Evolutionary conservation across 495 filamentous ascomycete species (phyloP), one percentile per base, ranked within the genome.

Genomic region (Durotheca rogersii): DNA sequence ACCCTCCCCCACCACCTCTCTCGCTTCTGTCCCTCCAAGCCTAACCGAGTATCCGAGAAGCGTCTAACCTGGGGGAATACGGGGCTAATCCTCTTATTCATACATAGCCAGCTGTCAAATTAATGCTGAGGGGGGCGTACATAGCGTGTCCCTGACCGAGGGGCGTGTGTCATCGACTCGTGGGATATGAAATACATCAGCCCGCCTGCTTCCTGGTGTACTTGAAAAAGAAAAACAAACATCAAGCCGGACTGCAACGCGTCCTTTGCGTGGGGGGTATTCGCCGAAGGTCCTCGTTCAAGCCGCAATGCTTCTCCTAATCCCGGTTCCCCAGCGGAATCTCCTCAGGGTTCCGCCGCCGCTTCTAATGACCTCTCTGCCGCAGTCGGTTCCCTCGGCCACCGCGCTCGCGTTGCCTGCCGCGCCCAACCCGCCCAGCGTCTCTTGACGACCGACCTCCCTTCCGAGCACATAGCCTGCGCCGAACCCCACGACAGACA

Each of bases 401-500:
- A 46, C 45, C 0, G 67, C 66, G 7, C 74, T 67, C 3, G 67
- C 72, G 7, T 77, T 71, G 7, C 71, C 67, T 2, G 55, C 66
- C 7, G 56, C 55, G 16, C 71, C 68, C 10, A 72, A 23, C 19
- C 62, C 53, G 35, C 54, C 44, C n/a, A 60, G 58, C 11, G 65
- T 63, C 62, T 93, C 89, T 18, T 84, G 71, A 20, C 81, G 76
- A 0, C 89, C 89, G 1, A 89, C 87, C 61, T 95, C 90, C 17
- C 81, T 77, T 7, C 93, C 93, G 12, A 95, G 81, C 7, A 88
- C 88, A 60, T 95, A 97, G 0, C 93, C 93, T 0, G 93, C 93
- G 0, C 89, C 87, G 61, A 97, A 98, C 47, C 90, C 91, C 39
- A 96, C 83, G 1, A 92, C 93, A 1, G 86, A 88, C 31, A 97